A percentile compares a stretch with the other conserved stretches of the same genome.
These are phyloP conservation scores for Chalaropsis ovoidea DNA, from an alignment of 2,329 filamentous ascomycete genomes.

Conservation along the genomic window DNA sequence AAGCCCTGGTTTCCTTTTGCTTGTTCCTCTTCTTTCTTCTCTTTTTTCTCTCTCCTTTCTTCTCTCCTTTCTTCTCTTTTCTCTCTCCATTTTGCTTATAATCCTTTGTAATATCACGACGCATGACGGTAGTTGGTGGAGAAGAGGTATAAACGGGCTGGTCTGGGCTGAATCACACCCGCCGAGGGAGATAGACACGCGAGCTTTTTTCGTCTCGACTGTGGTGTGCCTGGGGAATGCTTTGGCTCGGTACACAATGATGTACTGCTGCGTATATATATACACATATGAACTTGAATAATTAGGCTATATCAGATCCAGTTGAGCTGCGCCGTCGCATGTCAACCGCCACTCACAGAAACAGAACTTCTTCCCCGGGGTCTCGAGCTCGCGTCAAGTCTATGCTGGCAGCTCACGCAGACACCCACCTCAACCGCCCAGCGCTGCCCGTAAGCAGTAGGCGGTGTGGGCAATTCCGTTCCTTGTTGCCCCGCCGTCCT, in stretches of 20 bases:
- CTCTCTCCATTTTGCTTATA: conserved; percentile 11
- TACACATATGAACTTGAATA: conserved; percentile 4
- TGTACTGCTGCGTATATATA: conserved; percentile 3
- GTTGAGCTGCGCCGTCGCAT: background rate
- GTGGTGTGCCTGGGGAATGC: no score
- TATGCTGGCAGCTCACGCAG: no score
- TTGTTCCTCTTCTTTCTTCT: conserved; percentile 10
- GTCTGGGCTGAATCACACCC: background rate
- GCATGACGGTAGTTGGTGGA: conserved; percentile 3
- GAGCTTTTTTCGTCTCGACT: background rate
- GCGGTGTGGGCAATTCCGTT: background rate
- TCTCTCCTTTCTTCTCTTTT: background rate
- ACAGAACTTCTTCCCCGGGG: no score
- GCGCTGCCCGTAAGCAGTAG: no score
- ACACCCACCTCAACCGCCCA: no score
- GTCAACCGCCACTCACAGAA: background rate
- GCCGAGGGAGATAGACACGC: background rate
- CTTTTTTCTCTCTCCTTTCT: background rate
- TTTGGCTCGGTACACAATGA: background rate
- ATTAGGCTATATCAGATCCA: conserved; percentile 4
- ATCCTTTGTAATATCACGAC: conserved; percentile 19
- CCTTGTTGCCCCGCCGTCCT: background rate
- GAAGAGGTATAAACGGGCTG: background rate
- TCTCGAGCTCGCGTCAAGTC: no score
- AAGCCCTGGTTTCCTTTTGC: background rate